Conservation (phyloP, 371 early-diverging fungal species). For the Blastocladiella emersonii region DNA sequence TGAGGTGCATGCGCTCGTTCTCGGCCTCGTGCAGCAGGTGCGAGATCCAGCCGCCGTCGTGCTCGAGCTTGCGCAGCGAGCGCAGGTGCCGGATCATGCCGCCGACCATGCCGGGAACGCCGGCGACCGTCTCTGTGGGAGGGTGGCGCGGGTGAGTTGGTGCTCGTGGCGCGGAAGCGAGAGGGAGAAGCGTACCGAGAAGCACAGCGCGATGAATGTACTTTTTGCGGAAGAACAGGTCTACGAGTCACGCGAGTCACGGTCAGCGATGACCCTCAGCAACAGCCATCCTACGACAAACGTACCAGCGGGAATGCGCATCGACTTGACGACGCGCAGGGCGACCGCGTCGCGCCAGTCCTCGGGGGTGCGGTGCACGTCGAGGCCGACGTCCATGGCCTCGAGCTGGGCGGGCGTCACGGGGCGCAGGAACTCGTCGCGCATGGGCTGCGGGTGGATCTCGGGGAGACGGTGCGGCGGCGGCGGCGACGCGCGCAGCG, state of each 20-base stretch:
- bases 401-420: conserved; percentile 45
- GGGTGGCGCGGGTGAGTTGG: not conserved
- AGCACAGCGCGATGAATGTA: conserved; percentile 61
- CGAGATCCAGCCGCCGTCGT: conserved; percentile 78
- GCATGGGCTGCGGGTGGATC: conserved; percentile 51
- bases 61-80: conserved; percentile 60
- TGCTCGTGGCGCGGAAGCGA: conserved; percentile 2
- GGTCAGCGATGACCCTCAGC: no score
- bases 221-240: conserved; percentile 1
- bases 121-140: conserved; percentile 42
- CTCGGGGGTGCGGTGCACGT: conserved; percentile 44
- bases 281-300: no score
- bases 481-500: no score
- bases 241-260: not conserved
- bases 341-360: conserved; percentile 50
- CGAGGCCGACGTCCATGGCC: conserved; percentile 40
- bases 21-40: conserved; percentile 84
- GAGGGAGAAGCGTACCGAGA: conserved; percentile 42
- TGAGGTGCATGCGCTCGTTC: conserved; percentile 71
- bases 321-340: conserved; percentile 42
- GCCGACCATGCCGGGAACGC: conserved; percentile 85
- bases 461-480: no score
- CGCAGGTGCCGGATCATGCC: conserved; percentile 73
- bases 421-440: conserved; percentile 42
- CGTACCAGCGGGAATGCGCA: conserved; percentile 56